Percentiles rank a stretch among this genome's conserved stretches.
Evolutionary conservation across 1,284 basidiomycete species (phyloP).

Genomic region (Ceratobasidium sp.): DNA sequence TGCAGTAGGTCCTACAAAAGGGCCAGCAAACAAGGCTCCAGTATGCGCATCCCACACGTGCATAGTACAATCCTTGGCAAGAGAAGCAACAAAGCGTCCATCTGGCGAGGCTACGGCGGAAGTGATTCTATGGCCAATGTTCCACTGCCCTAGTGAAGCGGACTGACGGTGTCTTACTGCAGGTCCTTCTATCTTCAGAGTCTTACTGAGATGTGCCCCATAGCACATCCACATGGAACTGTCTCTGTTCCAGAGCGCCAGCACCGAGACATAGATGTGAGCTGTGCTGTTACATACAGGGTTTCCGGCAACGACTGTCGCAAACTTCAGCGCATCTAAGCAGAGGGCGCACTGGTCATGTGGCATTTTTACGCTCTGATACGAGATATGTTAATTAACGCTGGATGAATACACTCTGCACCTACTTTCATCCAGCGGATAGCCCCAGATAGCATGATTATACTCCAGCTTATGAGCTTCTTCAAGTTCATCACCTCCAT

Average conservation of each 20-base stretch:
- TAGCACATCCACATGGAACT: neutral
- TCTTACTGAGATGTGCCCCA: neutral
- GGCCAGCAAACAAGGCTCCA: neutral
- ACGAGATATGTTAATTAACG: too few relatives aligned
- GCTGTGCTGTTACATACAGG: slow-evolving; percentile 5
- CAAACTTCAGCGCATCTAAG: slow-evolving; percentile 5
- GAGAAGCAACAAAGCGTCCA: neutral
- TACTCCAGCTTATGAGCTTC: neutral
- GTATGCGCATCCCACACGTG: neutral
- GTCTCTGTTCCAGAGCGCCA: slow-evolving; percentile 7
- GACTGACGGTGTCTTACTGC: neutral
- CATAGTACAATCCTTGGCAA: neutral
- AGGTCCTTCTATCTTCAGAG: neutral
- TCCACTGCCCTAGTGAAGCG: neutral
- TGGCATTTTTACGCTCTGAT: neutral
- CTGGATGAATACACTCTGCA: too few relatives aligned
- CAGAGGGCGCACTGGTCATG: neutral
- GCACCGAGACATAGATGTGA: slow-evolving; percentile 27
- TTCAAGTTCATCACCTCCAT: slow-evolving; percentile 34
- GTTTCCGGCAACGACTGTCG: neutral
- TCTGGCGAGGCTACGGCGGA: neutral
- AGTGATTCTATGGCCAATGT: neutral
- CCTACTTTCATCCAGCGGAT: neutral
- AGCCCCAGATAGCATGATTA: neutral
- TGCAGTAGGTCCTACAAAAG: neutral